phyloP scores from a whole-genome alignment of 129 eudicot genomes.

The Helichrysum umbraculigerum region DNA sequence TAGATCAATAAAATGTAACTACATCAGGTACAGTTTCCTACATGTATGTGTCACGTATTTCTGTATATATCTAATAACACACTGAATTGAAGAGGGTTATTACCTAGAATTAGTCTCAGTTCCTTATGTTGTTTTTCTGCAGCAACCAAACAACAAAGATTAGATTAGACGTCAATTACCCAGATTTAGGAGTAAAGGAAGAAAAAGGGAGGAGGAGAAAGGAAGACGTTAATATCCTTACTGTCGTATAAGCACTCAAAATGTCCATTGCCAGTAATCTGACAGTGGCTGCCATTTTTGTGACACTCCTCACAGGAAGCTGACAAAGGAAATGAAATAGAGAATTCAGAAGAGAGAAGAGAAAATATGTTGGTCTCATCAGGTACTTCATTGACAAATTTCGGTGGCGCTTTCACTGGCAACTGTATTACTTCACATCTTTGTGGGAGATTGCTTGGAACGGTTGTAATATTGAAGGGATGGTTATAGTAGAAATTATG shows the following conservation, averaged over 20 bases:
- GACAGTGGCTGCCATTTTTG: constrained; percentile 21
- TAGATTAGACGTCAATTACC: not conserved
- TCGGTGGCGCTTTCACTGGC: not conserved
- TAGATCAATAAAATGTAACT: constrained; percentile 23
- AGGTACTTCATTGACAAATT: no score
- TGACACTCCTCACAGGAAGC: constrained; percentile 12
- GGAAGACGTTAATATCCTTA: not conserved
- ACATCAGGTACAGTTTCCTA: constrained; percentile 4
- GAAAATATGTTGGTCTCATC: constrained; percentile 19
- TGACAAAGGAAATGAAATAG: constrained; percentile 15
- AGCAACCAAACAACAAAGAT: not conserved
- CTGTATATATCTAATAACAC: not conserved
- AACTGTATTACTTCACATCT: constrained; percentile 12
- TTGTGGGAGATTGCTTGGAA: constrained; percentile 18
- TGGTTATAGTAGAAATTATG: constrained; percentile 21
- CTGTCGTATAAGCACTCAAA: constrained; percentile 4
- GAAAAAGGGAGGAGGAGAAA: not conserved
- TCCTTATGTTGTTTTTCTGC: not conserved
- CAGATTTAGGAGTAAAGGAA: not conserved
- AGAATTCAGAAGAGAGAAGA: not conserved
- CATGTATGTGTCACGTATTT: not conserved
- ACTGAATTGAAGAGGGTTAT: not conserved
- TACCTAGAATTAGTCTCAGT: constrained; percentile 13
- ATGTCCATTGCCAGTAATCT: not conserved
- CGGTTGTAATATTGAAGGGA: not conserved